Evolutionary conservation across 768 basidiomycete genomes (phyloP).

Genomic region (Agaricus sinodeliciosus): DNA sequence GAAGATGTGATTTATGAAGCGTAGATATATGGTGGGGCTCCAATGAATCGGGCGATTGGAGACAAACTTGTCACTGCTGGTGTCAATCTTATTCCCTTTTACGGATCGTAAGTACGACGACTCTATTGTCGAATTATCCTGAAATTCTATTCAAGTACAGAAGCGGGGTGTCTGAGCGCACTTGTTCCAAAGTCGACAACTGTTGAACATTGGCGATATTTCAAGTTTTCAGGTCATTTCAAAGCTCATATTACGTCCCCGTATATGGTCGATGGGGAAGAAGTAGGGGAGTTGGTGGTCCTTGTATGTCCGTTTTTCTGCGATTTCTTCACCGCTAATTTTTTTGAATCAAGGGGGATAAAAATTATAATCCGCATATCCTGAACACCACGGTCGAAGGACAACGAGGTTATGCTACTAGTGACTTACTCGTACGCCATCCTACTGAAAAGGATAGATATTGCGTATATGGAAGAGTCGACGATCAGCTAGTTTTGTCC

Average conservation of each 20-base stretch:
- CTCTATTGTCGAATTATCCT: background rate
- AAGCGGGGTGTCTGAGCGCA: background rate
- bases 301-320: background rate
- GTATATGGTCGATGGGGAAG: background rate
- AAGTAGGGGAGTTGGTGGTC: background rate
- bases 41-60: conserved; percentile 19
- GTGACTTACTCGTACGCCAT: conserved; percentile 34
- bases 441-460: conserved; percentile 28
- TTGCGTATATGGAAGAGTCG: conserved; percentile 32
- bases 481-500: conserved; percentile 39
- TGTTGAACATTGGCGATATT: background rate
- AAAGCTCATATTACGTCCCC: background rate
- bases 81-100: conserved; percentile 20
- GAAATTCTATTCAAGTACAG: background rate
- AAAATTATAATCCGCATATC: conserved; percentile 12
- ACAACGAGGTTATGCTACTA: conserved; percentile 26
- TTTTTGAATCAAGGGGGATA: too few relatives aligned
- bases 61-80: conserved; percentile 14
- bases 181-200: background rate
- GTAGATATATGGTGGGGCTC: conserved; percentile 18
- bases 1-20: background rate
- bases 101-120: conserved; percentile 26
- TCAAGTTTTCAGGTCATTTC: background rate
- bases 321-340: background rate
- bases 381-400: conserved; percentile 26